Base-by-base conservation (phyloP, 116 monocot genomes). In the Iris pallida region DNA sequence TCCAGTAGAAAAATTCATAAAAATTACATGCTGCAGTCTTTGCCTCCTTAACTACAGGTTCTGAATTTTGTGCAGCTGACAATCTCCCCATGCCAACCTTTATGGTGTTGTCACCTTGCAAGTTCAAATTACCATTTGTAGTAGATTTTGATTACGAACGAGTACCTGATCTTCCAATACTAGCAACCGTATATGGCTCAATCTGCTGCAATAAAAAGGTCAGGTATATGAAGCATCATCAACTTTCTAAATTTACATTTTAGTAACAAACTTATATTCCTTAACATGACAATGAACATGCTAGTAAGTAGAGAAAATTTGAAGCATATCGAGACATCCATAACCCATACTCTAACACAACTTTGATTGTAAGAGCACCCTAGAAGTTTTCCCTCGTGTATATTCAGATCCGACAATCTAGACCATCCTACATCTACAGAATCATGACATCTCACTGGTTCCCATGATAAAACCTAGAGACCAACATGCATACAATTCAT, bases 291-390 rank as follows among this genome's bases (percentile, higher is more conserved):
- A 30, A 30, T 1, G 0, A 30, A 30, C 30, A 30, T 30, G 30
- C 30, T 30, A 30, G n/a, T 30, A 66, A 47, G 57, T n/a, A n/a
- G n/a, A n/a, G 55, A 54, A 58, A n/a, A 59, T 14, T n/a, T 45
- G 20, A 45, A 68, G 18, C 61, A 57, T 88, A 95, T 91, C 77
- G 91, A 83, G 53, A 95, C 88, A 59, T 95, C 95, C 4, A 95
- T 88, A 53, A 95, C 95, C 95, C 95, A 95, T 52, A 95, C 80
- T 73, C 95, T 91, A 57, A 95, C 95, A 86, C 91, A 90, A 71
- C 91, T 95, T 83, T 91, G 95, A 83, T 95, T 95, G 47, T 91
- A 83, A 45, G 95, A 95, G 76, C 95, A 95, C 19, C n/a, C 95
- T 63, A 95, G 90, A 81, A 95, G 90, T 76, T 95, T 95, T 13